Evolutionary conservation across 768 basidiomycete species (phyloP), one percentile per base, ranked within the genome.

Genomic region (Hydnum rufescens): DNA sequence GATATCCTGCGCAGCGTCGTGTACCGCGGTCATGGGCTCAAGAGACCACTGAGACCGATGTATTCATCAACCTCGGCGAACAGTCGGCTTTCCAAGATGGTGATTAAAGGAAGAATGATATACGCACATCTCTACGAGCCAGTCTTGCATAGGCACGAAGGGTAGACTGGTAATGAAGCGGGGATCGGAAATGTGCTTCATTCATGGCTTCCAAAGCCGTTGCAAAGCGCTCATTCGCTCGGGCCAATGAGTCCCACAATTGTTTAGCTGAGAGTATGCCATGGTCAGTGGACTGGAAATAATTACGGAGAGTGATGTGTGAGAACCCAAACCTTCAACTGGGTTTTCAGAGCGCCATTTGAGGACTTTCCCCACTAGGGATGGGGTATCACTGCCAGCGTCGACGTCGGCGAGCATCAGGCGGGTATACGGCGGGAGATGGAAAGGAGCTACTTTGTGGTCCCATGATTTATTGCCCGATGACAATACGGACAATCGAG

Each of bases 391-490:
- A 58, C 85, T 92, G 5, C 95, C 95, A 5, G 85, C 88, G 60
- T 95, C 86, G 16, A 97, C 89, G 62, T 99, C 95, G 25, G 92
- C 95, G 22, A 99, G 72, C 66, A 97, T 74, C 32, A 99, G 72
- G 52, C 85, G 71, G 22, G 84, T 80, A 49, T 78, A 66, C 0
- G 85, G 86, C 2, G 95, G 95, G 31, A 99, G 77, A 51, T 75
- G 72, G 64, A 95, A 87, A 0, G 78, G 74, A 52, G 70, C 66
- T 8, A 82, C 72, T 30, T 61, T 63, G 58, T 81, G 75, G 58
- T 88, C 79, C 92, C 92, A 95, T 52, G 69, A 71, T 2, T 63
- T 58, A 54, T 86, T 86, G 31, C 68, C 68, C 19, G 82, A 76
- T 4, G 75, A 74, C 1, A 86, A 64, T n/a, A 74, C 68, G 16